These are phyloP conservation scores for Globisporangium barbulae DNA, from an alignment of 352 stramenopile species.

Conservation along the genomic window DNA sequence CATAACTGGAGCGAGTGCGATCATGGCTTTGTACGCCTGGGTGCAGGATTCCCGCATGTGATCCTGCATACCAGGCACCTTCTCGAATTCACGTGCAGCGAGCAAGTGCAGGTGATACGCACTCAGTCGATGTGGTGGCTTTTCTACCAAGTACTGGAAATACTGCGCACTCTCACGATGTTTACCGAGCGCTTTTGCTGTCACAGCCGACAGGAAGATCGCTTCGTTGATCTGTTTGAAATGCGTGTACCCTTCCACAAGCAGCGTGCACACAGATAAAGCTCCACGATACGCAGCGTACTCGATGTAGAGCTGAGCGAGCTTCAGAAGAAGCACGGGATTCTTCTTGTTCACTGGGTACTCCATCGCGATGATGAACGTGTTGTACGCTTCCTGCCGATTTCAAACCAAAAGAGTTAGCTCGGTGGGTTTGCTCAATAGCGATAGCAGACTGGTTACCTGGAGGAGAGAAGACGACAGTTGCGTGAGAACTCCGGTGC, in stretches of 20 bases:
- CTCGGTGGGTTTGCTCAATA: not conserved
- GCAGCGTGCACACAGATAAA: slow-evolving; percentile 59
- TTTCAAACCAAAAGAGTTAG: not conserved
- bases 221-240: slow-evolving; percentile 39
- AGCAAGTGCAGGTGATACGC: slow-evolving; percentile 60
- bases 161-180: slow-evolving; percentile 66
- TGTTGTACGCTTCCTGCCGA: slow-evolving; percentile 58
- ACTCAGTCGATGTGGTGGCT: slow-evolving; percentile 42
- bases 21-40: slow-evolving; percentile 58
- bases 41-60: slow-evolving; percentile 43
- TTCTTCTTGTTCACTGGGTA: slow-evolving; percentile 67
- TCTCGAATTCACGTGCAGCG: slow-evolving; percentile 49
- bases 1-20: slow-evolving; percentile 38
- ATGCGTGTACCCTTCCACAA: slow-evolving; percentile 57
- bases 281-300: slow-evolving; percentile 55
- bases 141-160: slow-evolving; percentile 64
- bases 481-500: slow-evolving; percentile 14
- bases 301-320: slow-evolving; percentile 69
- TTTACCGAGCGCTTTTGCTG: slow-evolving; percentile 47
- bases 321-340: slow-evolving; percentile 44
- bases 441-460: not conserved
- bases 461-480: slow-evolving; percentile 8
- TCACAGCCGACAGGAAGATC: slow-evolving; percentile 65
- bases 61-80: slow-evolving; percentile 34
- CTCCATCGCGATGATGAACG: slow-evolving; percentile 79